Evolutionary conservation across 2,329 filamentous ascomycete genomes (phyloP).

Genomic region (Aspergillus ibericus): DNA sequence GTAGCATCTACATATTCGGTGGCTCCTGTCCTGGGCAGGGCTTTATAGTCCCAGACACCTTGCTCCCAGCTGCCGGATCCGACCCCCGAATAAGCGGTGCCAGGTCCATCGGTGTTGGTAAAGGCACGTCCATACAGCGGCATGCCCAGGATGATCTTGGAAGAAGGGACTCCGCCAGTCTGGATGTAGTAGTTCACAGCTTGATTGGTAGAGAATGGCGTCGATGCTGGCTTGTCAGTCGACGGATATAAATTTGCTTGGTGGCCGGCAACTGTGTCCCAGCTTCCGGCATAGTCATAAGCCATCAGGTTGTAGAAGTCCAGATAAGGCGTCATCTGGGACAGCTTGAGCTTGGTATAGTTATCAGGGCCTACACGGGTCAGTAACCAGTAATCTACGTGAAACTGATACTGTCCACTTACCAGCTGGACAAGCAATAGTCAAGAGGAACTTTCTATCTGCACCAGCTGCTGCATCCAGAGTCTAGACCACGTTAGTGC

Average conservation of each 20-base stretch:
- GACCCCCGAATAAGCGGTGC: slow-evolving; percentile 68
- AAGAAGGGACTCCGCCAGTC: slow-evolving; percentile 58
- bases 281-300: slow-evolving; percentile 82
- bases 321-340: slow-evolving; percentile 48
- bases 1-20: slow-evolving; percentile 63
- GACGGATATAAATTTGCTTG: slow-evolving; percentile 76
- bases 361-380: slow-evolving; percentile 38
- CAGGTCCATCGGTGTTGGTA: slow-evolving; percentile 73
- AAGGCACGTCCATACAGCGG: slow-evolving; percentile 92
- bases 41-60: slow-evolving; percentile 87
- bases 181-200: slow-evolving; percentile 71
- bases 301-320: slow-evolving; percentile 68
- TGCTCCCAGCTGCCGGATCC: slow-evolving; percentile 77
- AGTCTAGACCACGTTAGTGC: slow-evolving; percentile 24
- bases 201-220: slow-evolving; percentile 73
- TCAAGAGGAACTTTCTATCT: slow-evolving; percentile 49
- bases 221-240: slow-evolving; percentile 59
- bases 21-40: slow-evolving; percentile 68
- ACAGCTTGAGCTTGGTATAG: slow-evolving; percentile 45
- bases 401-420: slow-evolving; percentile 3
- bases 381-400: background rate
- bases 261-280: slow-evolving; percentile 72
- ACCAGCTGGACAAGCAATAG: slow-evolving; percentile 52
- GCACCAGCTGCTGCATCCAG: slow-evolving; percentile 41
- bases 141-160: slow-evolving; percentile 89